Percentiles rank a stretch among this genome's conserved stretches.
Conservation (phyloP, 116 monocot genomes). For the Phalaenopsis hybrid region DNA sequence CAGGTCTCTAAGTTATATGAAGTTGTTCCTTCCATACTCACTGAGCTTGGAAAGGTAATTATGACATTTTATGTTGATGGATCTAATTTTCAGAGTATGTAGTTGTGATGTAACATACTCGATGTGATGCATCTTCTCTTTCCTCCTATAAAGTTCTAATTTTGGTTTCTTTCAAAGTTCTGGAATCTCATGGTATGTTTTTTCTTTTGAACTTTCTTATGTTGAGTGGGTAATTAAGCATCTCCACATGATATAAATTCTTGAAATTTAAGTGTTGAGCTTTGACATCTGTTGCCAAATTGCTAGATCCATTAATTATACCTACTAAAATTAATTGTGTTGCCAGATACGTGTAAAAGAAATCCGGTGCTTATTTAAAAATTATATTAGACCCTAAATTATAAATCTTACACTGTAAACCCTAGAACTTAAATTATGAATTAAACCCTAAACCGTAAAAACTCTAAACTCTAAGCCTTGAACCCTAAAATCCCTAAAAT, state of each 20-base stretch:
- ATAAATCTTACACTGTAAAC: too few relatives aligned
- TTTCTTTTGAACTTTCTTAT: background rate
- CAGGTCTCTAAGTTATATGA: conserved; percentile 97
- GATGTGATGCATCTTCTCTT: too few relatives aligned
- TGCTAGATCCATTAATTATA: background rate
- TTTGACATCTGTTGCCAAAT: background rate
- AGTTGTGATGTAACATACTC: background rate
- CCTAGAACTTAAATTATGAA: too few relatives aligned
- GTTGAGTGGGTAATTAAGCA: background rate
- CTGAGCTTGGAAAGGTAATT: conserved; percentile 92
- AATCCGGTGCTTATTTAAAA: too few relatives aligned
- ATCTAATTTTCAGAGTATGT: background rate
- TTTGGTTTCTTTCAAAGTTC: background rate
- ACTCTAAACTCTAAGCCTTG: too few relatives aligned
- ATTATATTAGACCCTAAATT: too few relatives aligned
- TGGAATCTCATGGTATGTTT: background rate
- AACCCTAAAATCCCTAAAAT: too few relatives aligned
- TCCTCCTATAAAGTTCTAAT: background rate
- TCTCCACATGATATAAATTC: background rate
- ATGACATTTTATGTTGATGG: background rate
- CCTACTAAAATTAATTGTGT: background rate
- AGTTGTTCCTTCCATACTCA: conserved; percentile 87
- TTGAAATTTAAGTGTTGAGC: background rate
- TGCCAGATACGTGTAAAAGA: background rate
- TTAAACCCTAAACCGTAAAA: too few relatives aligned